Base-by-base conservation (phyloP, 1,284 basidiomycete species). In the Wolfiporia cocos region DNA sequence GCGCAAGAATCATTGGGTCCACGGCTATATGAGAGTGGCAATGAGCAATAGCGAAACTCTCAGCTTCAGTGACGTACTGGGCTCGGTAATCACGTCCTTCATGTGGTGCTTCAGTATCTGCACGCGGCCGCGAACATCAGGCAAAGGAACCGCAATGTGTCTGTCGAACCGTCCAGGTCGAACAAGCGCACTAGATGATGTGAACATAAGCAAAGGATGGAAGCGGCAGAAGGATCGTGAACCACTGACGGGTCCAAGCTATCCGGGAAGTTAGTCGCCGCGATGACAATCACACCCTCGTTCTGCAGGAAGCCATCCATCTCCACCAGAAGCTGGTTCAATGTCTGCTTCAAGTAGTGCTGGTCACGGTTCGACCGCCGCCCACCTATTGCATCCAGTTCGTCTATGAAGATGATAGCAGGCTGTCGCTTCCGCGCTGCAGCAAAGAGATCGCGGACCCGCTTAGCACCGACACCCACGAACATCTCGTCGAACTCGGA, bases 401-500 rank as follows among this genome's bases (percentile, higher is more conserved):
- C 92, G 56, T 95, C 92, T 55, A 95, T 95, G 64, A 95, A 95
- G 49, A 95, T 92, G 61, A 95, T 95, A 41, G 83, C 90, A 2
- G 96, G 95, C 45, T 95, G 81, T 61, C 92, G 92, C 67, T 96
- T 95, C 46, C 93, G 81, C 15, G 96, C 96, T 9, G 92, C 83
- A 19, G 89, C 86, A 57, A 99, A 99, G 6, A 99, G 79, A 51
- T 99, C 96, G 29, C 96, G 81, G 23, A 99, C 91, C 21, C 96
- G 85, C 63, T 96, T 95, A 23, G 96, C 95, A 45, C 92, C 92
- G 36, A 95, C 91, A 44, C 92, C 92, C 41, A 96, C 93, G 61
- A 92, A 93, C 83, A 97, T 95, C 62, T 99, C 95, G 61, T 99
- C 96, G 51, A 99, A 97, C 58, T 96, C 92, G 36, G 92, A 94